Evolutionary conservation across 805 yeast species (phyloP).

Genomic region (Torulaspora indica): DNA sequence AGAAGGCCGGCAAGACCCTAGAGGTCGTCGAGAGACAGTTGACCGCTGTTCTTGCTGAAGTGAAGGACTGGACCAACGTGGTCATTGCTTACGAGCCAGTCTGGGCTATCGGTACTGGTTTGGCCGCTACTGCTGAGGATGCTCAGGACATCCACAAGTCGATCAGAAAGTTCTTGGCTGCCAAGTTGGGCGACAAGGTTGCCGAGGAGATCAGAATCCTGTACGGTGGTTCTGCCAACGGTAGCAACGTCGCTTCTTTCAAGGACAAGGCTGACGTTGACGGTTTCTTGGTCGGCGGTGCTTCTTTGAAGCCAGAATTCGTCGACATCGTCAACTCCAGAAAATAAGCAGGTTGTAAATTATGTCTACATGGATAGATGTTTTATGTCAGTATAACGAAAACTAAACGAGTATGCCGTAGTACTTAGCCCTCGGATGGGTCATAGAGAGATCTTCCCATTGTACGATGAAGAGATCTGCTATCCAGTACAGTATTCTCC

Average conservation of each 20-base stretch:
- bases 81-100: constrained; percentile 99
- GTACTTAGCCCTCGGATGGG: constrained; percentile 56
- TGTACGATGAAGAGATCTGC: constrained; percentile 81
- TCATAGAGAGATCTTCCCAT: constrained; percentile 61
- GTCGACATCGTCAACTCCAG: constrained; percentile 91
- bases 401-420: constrained; percentile 67
- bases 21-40: constrained; percentile 85
- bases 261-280: constrained; percentile 91
- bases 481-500: constrained; percentile 63
- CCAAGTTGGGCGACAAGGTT: constrained; percentile 69
- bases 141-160: constrained; percentile 92
- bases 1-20: constrained; percentile 82
- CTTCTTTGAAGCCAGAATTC: constrained; percentile 97
- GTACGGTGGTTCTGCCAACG: constrained; percentile 98
- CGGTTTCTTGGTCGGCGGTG: constrained; percentile 99
- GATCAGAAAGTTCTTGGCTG: constrained; percentile 77
- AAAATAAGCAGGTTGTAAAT: constrained; percentile 23
- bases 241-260: constrained; percentile 85
- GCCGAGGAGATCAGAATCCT: constrained; percentile 82
- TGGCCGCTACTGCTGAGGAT: constrained; percentile 97
- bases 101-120: constrained; percentile 99
- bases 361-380: constrained; percentile 9
- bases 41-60: constrained; percentile 75
- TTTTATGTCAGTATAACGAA: constrained; percentile 13
- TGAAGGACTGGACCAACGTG: constrained; percentile 83